phyloP scores from a whole-genome alignment of 108 stramenopile species.

The Pseudonitzschia delicatissima region DNA sequence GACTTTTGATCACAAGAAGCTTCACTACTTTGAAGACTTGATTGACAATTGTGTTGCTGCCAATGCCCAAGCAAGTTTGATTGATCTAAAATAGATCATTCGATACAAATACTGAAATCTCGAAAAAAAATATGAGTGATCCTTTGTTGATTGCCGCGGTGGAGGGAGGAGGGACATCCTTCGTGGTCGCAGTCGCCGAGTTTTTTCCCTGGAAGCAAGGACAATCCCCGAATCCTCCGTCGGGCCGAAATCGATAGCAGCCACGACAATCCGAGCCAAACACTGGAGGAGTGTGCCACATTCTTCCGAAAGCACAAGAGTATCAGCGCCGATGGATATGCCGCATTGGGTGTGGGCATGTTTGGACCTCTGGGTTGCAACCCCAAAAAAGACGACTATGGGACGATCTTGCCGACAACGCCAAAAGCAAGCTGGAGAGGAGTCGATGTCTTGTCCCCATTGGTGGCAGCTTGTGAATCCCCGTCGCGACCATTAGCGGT shows the following conservation, averaged over 20 bases:
- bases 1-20: too few relatives aligned
- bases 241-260: slow-evolving; percentile 49
- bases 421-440: slow-evolving; percentile 89
- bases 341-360: slow-evolving; percentile 87
- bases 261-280: slow-evolving; percentile 45
- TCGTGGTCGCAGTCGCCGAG: slow-evolving; percentile 71
- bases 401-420: slow-evolving; percentile 79
- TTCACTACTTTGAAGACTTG: too few relatives aligned
- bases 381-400: slow-evolving; percentile 55
- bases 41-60: too few relatives aligned
- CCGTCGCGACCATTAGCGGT: slow-evolving; percentile 21
- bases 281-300: slow-evolving; percentile 38
- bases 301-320: slow-evolving; percentile 52
- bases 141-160: slow-evolving; percentile 66
- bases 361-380: slow-evolving; percentile 91
- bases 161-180: slow-evolving; percentile 96
- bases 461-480: slow-evolving; percentile 47
- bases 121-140: too few relatives aligned
- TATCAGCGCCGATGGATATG: slow-evolving; percentile 36
- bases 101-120: too few relatives aligned
- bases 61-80: too few relatives aligned
- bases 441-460: slow-evolving; percentile 68
- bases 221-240: slow-evolving; percentile 40
- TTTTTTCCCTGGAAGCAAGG: slow-evolving; percentile 4
- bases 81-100: too few relatives aligned